These are phyloP conservation scores for Cercospora beticola DNA, from an alignment of 2,329 filamentous ascomycete genomes.

Conservation along the genomic window DNA sequence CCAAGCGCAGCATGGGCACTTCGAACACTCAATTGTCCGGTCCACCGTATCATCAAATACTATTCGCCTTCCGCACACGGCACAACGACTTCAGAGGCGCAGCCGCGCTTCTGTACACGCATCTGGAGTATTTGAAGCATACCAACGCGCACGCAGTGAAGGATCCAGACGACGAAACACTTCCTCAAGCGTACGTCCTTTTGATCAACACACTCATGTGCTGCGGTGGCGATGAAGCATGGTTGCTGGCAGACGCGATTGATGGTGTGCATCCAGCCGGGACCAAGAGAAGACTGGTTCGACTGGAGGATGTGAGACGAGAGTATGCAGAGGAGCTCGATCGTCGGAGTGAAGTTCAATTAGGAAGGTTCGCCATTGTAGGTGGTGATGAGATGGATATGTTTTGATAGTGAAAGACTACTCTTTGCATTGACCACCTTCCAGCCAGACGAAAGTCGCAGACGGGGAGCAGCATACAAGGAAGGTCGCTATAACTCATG, in stretches of 20 bases:
- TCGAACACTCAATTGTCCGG: constrained; percentile 40
- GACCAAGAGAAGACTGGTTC: constrained; percentile 72
- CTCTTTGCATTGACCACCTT: not conserved
- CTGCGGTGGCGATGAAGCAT: constrained; percentile 77
- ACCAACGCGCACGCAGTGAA: constrained; percentile 25
- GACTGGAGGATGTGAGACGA: constrained; percentile 78
- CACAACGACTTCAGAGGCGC: constrained; percentile 83
- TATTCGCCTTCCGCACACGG: constrained; percentile 87
- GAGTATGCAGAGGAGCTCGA: constrained; percentile 91
- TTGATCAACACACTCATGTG: constrained; percentile 92
- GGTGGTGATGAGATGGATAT: constrained; percentile 41
- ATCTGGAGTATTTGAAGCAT: constrained; percentile 51
- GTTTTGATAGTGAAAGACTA: constrained; percentile 17
- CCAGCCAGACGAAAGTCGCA: not conserved
- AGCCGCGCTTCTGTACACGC: constrained; percentile 57
- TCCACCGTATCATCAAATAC: constrained; percentile 79
- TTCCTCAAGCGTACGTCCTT: constrained; percentile 76
- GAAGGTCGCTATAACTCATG: not conserved
- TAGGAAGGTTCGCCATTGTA: constrained; percentile 79
- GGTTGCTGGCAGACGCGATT: constrained; percentile 63
- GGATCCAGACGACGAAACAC: constrained; percentile 52
- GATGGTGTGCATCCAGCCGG: constrained; percentile 41
- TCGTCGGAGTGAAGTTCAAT: constrained; percentile 80
- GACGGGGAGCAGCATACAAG: not conserved
- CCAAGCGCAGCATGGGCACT: constrained; percentile 63